Evolutionary conservation across 2,329 filamentous ascomycete genomes (phyloP).

Genomic region (Ustulina deusta): DNA sequence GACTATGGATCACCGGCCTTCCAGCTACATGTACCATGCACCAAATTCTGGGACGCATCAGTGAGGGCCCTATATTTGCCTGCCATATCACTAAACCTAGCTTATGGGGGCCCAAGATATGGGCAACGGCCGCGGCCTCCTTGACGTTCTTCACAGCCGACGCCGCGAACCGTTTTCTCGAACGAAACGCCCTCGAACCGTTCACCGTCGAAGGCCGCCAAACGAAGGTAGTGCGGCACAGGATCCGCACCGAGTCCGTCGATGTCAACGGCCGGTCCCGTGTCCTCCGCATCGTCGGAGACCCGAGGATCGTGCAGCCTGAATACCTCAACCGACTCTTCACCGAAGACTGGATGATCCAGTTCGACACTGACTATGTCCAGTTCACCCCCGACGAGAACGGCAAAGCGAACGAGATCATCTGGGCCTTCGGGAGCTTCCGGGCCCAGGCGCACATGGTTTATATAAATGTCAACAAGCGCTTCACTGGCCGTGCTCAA

Average conservation of each 20-base stretch:
- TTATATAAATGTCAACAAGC: background rate
- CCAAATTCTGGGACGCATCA: conserved; percentile 11
- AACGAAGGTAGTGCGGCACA: conserved; percentile 14
- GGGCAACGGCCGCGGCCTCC: conserved; percentile 27
- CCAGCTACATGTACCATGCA: conserved; percentile 16
- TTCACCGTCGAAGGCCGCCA: conserved; percentile 3
- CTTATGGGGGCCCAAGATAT: background rate
- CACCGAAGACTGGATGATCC: conserved; percentile 7
- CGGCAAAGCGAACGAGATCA: background rate
- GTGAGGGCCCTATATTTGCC: conserved; percentile 21
- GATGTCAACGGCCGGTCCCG: conserved; percentile 23
- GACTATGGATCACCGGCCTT: conserved; percentile 33
- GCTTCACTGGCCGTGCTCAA: background rate
- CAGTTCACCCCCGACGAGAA: background rate
- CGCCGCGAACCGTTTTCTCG: conserved; percentile 25
- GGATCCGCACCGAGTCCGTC: conserved; percentile 14
- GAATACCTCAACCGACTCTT: conserved; percentile 1
- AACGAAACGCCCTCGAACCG: background rate
- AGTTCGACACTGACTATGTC: conserved; percentile 20
- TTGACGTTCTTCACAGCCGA: conserved; percentile 33
- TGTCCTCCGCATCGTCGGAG: conserved; percentile 27
- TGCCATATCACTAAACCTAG: conserved; percentile 13
- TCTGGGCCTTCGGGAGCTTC: conserved; percentile 34
- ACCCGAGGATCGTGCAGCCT: conserved; percentile 13
- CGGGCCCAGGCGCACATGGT: conserved; percentile 25